phyloP scores from a whole-genome alignment of 2,329 filamentous ascomycete species.

The Colletotrichum gigasporum region DNA sequence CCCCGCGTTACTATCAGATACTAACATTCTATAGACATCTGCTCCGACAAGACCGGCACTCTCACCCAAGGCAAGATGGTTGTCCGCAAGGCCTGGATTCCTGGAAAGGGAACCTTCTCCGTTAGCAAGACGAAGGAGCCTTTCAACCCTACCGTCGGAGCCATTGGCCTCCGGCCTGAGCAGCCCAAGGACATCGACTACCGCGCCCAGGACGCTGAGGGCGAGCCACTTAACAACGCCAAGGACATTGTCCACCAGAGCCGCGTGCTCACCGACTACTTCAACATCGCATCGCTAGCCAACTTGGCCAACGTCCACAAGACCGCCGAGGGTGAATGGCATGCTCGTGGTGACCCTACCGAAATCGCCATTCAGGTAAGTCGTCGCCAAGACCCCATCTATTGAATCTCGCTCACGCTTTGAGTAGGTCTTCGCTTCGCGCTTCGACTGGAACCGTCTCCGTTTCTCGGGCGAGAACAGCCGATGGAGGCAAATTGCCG shows the following conservation, averaged over 20 bases:
- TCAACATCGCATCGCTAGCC: constrained; percentile 71
- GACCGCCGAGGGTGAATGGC: constrained; percentile 63
- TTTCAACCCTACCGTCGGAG: constrained; percentile 64
- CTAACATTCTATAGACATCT: constrained; percentile 51
- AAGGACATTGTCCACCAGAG: constrained; percentile 48
- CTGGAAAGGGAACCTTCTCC: constrained; percentile 55
- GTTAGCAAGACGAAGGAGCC: constrained; percentile 62
- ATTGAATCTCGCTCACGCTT: too few species aligned
- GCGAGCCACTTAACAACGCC: constrained; percentile 37
- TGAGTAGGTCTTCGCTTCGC: constrained; percentile 69
- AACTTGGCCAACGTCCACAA: constrained; percentile 72
- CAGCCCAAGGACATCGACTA: constrained; percentile 47
- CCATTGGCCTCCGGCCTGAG: constrained; percentile 49
- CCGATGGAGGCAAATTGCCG: constrained; percentile 67
- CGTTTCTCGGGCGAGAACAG: constrained; percentile 59
- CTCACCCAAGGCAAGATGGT: constrained; percentile 64
- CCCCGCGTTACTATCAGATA: background rate
- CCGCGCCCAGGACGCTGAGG: constrained; percentile 36
- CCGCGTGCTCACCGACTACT: constrained; percentile 58
- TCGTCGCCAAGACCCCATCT: too few species aligned
- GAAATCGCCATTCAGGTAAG: constrained; percentile 74
- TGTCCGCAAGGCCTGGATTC: constrained; percentile 61
- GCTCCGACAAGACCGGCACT: constrained; percentile 67
- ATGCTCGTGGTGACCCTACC: constrained; percentile 72
- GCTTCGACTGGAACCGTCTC: constrained; percentile 71